Percentiles rank a stretch among this genome's conserved stretches.
These are phyloP conservation scores for Colletotrichum falcatum DNA, from an alignment of 2,329 filamentous ascomycete species.

Conservation along the genomic window DNA sequence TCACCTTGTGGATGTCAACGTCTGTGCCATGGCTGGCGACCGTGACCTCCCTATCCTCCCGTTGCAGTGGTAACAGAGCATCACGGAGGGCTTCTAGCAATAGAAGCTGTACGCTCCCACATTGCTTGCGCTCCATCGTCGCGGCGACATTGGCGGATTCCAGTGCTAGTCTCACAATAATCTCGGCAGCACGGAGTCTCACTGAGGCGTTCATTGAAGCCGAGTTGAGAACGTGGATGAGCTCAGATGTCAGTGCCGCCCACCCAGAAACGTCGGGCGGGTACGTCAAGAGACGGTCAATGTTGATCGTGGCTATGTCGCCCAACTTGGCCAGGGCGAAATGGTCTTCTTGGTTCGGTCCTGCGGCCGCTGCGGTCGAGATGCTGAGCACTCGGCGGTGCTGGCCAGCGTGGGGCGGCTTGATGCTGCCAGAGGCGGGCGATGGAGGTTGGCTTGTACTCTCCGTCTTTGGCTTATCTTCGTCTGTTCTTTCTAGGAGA, in stretches of 20 bases:
- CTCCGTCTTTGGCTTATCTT: slow-evolving; percentile 47
- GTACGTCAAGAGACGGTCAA: slow-evolving; percentile 78
- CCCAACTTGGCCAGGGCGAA: slow-evolving; percentile 80
- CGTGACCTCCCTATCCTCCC: slow-evolving; percentile 62
- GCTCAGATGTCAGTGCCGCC: slow-evolving; percentile 71
- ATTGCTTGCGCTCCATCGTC: slow-evolving; percentile 61
- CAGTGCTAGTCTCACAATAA: slow-evolving; percentile 68
- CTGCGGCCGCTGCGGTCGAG: slow-evolving; percentile 57
- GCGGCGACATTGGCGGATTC: slow-evolving; percentile 69
- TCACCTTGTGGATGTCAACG: slow-evolving; percentile 82
- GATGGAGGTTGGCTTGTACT: slow-evolving; percentile 52
- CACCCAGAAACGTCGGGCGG: slow-evolving; percentile 79
- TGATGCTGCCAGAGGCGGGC: slow-evolving; percentile 48
- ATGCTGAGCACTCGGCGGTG: slow-evolving; percentile 62
- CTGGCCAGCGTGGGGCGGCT: slow-evolving; percentile 52
- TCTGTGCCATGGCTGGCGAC: slow-evolving; percentile 73
- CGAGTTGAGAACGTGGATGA: slow-evolving; percentile 64
- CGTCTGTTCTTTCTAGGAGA: slow-evolving; percentile 65
- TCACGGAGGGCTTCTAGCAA: slow-evolving; percentile 75
- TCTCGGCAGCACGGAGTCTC: slow-evolving; percentile 71
- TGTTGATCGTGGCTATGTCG: slow-evolving; percentile 79
- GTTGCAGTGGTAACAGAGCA: slow-evolving; percentile 70
- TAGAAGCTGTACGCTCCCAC: slow-evolving; percentile 76
- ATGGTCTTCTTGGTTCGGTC: slow-evolving; percentile 71
- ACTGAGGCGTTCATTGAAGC: slow-evolving; percentile 62